Conservation (phyloP, 1,284 basidiomycete genomes). For the Ustilago cynodontis region DNA sequence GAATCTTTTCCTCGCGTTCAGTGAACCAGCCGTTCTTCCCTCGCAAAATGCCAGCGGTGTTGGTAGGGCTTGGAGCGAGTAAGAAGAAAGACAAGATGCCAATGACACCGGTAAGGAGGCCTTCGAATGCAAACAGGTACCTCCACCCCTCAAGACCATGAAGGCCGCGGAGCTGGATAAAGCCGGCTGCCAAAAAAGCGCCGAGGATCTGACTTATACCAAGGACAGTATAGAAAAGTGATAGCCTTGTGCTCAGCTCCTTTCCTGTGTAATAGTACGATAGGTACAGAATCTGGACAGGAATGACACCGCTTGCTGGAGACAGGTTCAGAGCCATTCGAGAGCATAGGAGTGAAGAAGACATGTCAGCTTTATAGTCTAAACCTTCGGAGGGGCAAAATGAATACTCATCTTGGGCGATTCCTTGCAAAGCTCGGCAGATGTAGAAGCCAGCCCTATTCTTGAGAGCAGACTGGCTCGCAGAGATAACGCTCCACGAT, state of each 20-base stretch:
- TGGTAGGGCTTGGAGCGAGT: conserved; percentile 43
- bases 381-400: neutral
- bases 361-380: neutral
- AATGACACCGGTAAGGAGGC: conserved; percentile 9
- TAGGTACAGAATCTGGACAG: conserved; percentile 70
- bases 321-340: neutral
- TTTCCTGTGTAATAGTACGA: conserved; percentile 69
- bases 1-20: conserved; percentile 73
- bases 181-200: conserved; percentile 46
- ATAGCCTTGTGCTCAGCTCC: conserved; percentile 76
- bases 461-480: conserved; percentile 32
- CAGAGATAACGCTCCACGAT: conserved; percentile 39
- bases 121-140: conserved; percentile 11
- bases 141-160: conserved; percentile 55
- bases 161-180: conserved; percentile 42
- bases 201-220: conserved; percentile 46
- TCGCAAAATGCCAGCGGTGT: conserved; percentile 27
- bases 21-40: conserved; percentile 76
- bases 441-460: conserved; percentile 48
- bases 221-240: conserved; percentile 73
- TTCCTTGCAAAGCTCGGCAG: conserved; percentile 33
- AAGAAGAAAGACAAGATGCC: conserved; percentile 22
- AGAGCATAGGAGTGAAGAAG: neutral
- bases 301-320: conserved; percentile 71
- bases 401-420: conserved; percentile 71